Evolutionary conservation across 129 eudicot genomes (phyloP), one percentile per base, ranked within the genome.

Genomic region (Kitagawia praeruptora): DNA sequence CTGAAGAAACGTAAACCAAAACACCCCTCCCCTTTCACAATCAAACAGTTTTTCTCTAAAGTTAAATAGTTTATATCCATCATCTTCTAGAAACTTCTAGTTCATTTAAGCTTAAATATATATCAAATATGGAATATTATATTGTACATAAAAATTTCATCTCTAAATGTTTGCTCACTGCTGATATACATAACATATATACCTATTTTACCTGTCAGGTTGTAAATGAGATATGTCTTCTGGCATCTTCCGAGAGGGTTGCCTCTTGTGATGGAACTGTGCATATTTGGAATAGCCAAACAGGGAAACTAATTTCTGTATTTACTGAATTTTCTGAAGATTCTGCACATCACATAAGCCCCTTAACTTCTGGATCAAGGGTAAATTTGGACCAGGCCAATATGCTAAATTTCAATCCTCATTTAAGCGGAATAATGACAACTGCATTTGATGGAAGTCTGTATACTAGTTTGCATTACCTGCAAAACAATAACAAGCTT

Each of bases 251-350:
- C 46, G 97, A 87, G 77, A 89, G 96, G 84, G 89, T 74, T 53
- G 98, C 99, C 85, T 96, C 99, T 67, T 96, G 99, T 85, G 99
- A 96, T 80, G 99, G 99, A 70, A 92, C 96, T 41, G 89, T 96
- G 80, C 99, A 96, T 82, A 78, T 96, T 72, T 96, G 99, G 99
- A 89, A 90, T 79, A 88, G 89, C 79, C 95, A 92, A 81, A 87
- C 93, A 4, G 98, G 98, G 61, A 92, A 90, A 84, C 79, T 75
- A 75, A 80, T 96, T 72, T 96, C 89, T 76, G 81, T 92, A 34
- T 90, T 92, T 87, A 79, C 89, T 81, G 99, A 96, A 85, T 77
- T 80, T 76, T 78, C 95, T 11, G 81, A 78, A 75, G 84, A 78
- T 85, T 82, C 87, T 71, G 79, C 49, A 42, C 90, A 87, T 39